phyloP scores from a whole-genome alignment of 2,329 filamentous ascomycete species.

The Calonectria pteridis region DNA sequence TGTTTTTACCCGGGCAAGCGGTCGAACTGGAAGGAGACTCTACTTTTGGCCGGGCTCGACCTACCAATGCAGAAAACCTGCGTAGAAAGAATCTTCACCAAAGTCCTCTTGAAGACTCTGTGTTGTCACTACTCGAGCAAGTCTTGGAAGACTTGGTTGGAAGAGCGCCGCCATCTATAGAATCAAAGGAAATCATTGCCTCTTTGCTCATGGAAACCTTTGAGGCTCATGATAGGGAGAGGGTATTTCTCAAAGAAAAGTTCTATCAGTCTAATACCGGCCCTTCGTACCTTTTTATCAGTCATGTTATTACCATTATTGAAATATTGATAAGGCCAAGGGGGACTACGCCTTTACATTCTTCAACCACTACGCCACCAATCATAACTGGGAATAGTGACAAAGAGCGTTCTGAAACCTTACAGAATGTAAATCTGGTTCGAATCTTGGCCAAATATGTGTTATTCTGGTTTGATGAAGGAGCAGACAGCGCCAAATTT shows the following conservation, averaged over 20 bases:
- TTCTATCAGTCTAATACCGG: too few species aligned
- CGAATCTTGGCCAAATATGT: neutral
- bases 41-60: too few species aligned
- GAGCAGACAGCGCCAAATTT: too few species aligned
- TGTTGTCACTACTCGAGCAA: neutral
- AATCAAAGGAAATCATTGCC: neutral
- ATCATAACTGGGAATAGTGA: neutral
- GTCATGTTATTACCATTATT: neutral
- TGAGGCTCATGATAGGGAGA: neutral
- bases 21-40: neutral
- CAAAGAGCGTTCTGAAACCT: neutral
- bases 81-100: neutral
- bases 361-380: neutral
- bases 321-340: neutral
- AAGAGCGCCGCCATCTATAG: neutral
- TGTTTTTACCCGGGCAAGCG: neutral
- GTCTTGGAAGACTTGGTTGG: neutral
- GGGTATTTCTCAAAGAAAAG: neutral
- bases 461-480: neutral
- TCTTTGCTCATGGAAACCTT: neutral
- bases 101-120: neutral
- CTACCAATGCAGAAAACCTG: neutral
- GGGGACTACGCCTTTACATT: rapidly evolving
- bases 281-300: neutral
- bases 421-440: neutral